Evolutionary conservation across 176 grass and related monocot species (phyloP).

Genomic region (Carex myosuroides): DNA sequence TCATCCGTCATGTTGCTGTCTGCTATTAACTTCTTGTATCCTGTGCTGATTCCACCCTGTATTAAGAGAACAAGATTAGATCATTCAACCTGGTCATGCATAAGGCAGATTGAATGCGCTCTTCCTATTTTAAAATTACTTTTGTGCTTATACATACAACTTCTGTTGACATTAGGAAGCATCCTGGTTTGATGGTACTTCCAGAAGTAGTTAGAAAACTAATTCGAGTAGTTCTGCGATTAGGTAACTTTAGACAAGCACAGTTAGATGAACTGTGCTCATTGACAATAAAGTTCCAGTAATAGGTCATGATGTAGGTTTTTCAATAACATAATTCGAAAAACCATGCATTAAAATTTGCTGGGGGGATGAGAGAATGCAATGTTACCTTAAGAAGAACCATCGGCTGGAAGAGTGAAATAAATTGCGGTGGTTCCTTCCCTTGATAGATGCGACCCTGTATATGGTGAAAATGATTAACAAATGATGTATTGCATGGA

Average conservation of each 20-base stretch:
- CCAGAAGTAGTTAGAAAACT: not conserved
- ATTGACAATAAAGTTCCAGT: not conserved
- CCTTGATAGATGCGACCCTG: conserved; percentile 87
- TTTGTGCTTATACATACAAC: not conserved
- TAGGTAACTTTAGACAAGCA: not conserved
- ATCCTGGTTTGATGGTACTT: not conserved
- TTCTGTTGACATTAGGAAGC: not conserved
- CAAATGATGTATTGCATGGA: conserved; percentile 27
- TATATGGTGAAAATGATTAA: conserved; percentile 7
- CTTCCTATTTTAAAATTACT: not conserved
- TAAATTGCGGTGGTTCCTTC: conserved; percentile 87
- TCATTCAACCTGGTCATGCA: not conserved
- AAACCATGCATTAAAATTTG: not conserved
- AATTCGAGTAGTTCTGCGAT: not conserved
- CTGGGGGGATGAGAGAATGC: not conserved
- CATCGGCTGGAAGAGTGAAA: conserved; percentile 95
- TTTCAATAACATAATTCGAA: not conserved
- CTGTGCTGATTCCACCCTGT: conserved; percentile 73
- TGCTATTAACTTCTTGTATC: conserved; percentile 54
- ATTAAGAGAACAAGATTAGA: not conserved
- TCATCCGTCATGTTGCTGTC: conserved; percentile 58
- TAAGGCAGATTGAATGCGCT: not conserved
- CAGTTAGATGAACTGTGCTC: not conserved
- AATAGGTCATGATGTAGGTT: not conserved
- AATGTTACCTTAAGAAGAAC: conserved; percentile 77